Conservation (phyloP, 805 yeast species). For the Metschnikowia kunwiensis region DNA sequence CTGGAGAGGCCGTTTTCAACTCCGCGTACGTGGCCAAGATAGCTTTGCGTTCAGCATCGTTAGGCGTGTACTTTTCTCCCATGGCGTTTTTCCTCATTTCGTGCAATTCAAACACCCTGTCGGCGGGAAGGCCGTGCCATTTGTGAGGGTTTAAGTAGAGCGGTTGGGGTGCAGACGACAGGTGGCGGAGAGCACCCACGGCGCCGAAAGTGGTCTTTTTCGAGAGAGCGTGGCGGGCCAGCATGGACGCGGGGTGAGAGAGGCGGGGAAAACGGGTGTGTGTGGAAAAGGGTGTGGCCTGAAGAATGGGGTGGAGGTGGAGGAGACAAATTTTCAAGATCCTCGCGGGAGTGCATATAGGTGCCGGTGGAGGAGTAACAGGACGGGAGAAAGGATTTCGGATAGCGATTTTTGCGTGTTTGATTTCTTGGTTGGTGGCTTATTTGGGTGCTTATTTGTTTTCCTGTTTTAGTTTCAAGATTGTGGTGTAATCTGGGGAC, state of each 20-base stretch:
- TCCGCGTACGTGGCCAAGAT: slow-evolving; percentile 42
- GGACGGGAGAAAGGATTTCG: too few relatives aligned
- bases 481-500: too few relatives aligned
- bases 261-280: too few relatives aligned
- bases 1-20: slow-evolving; percentile 30
- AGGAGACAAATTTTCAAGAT: too few relatives aligned
- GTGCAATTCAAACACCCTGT: slow-evolving; percentile 58
- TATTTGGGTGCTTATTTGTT: too few relatives aligned
- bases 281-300: too few relatives aligned
- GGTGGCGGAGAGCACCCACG: slow-evolving; percentile 8
- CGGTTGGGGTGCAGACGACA: slow-evolving; percentile 18
- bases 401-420: too few relatives aligned
- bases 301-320: too few relatives aligned
- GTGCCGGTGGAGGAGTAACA: too few relatives aligned
- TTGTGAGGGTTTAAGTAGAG: slow-evolving; percentile 60
- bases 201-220: not conserved
- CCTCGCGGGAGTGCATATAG: too few relatives aligned
- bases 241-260: slow-evolving; percentile 2
- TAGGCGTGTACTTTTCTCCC: slow-evolving; percentile 49
- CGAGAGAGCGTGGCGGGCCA: slow-evolving; percentile 4
- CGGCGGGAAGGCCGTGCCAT: slow-evolving; percentile 69
- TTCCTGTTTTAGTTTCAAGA: too few relatives aligned
- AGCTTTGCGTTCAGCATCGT: slow-evolving; percentile 68
- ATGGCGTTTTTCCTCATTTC: slow-evolving; percentile 53
- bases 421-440: too few relatives aligned